Base-by-base conservation (phyloP, 371 early-diverging fungal genomes). In the Syncephalis plumigaleata region DNA sequence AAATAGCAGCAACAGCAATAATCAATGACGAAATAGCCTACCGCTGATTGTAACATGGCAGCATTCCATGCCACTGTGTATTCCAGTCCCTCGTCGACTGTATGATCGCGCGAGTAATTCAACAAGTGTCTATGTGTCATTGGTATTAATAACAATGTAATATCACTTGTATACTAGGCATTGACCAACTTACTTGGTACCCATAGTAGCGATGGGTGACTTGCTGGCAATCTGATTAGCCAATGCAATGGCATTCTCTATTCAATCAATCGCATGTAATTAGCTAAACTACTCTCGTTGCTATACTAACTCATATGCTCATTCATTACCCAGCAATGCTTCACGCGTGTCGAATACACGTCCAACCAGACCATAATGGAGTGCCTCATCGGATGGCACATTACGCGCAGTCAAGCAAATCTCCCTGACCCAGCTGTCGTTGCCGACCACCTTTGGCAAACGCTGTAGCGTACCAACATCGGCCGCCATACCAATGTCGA, bases 371-470 rank as follows among this genome's bases (percentile, higher is more conserved):
- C 96, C 96, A 47, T 70, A 60, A 17, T 59, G 55, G n/a, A 71
- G 55, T 8, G 92, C 94, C 61, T 96, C 97, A 5, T 63, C 59
- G 2, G 86, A 75, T 38, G 63, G 56, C 50, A 91, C 65, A 51
- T 71, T 73, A 53, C 94, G 75, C 0, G 75, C 92, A 4, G 94
- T 92, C 37, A 73, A 70, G 55, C 84, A 85, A 9, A 88, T 60
- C 49, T 96, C 97, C 51, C 91, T 81, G 25, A 88, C 84, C 77
- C 84, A 76, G 61, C 84, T 79, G 48, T 77, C 66, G 62, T 88
- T 93, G 20, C 92, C 93, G 48, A 91, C 84, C 8, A 92, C 72
- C 63, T 91, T 93, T 37, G 91, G 92, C 18, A 96, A 66, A 18
- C 97, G 75, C 62, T 95, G 96, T 38, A 96, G 70, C 22, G 93